Conservation (phyloP, 2,329 filamentous ascomycete genomes). For the Fusarium begoniae region DNA sequence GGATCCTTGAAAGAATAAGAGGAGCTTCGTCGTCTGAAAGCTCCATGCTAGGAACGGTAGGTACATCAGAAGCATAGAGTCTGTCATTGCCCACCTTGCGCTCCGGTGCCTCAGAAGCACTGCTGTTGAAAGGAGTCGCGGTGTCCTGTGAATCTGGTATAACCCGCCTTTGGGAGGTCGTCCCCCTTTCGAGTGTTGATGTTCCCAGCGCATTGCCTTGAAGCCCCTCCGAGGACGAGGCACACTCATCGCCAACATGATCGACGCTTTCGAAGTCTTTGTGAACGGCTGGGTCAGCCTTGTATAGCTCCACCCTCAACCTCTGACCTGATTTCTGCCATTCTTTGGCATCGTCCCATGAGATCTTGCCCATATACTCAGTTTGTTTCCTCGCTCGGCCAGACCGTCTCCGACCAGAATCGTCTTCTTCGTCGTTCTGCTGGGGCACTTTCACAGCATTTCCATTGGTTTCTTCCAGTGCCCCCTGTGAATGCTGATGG, state of each 20-base stretch:
- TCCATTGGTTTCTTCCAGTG: not conserved
- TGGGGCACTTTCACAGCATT: not conserved
- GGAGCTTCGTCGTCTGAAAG: slow-evolving; percentile 52
- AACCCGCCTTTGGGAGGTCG: not conserved
- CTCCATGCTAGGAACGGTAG: slow-evolving; percentile 26
- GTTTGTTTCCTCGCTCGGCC: slow-evolving; percentile 43
- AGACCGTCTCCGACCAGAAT: slow-evolving; percentile 35
- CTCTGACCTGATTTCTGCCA: slow-evolving; percentile 5
- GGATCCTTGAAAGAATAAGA: slow-evolving; percentile 32
- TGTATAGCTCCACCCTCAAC: slow-evolving; percentile 25
- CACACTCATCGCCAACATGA: not conserved
- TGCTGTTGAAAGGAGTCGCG: slow-evolving; percentile 33
- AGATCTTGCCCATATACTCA: slow-evolving; percentile 45
- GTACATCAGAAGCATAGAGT: not conserved
- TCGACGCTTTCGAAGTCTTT: slow-evolving; percentile 14
- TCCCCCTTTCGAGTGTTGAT: not conserved
- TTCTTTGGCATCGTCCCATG: slow-evolving; percentile 41
- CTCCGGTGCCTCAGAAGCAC: slow-evolving; percentile 22
- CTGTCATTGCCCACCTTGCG: not conserved
- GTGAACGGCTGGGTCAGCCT: not conserved
- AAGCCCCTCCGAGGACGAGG: not conserved
- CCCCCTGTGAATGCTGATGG: not conserved
- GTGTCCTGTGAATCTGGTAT: slow-evolving; percentile 46
- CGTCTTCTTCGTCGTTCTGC: slow-evolving; percentile 5
- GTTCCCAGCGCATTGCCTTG: not conserved